Conservation (phyloP, 805 yeast genomes). For the Hanseniaspora pseudoguilliermondii region DNA sequence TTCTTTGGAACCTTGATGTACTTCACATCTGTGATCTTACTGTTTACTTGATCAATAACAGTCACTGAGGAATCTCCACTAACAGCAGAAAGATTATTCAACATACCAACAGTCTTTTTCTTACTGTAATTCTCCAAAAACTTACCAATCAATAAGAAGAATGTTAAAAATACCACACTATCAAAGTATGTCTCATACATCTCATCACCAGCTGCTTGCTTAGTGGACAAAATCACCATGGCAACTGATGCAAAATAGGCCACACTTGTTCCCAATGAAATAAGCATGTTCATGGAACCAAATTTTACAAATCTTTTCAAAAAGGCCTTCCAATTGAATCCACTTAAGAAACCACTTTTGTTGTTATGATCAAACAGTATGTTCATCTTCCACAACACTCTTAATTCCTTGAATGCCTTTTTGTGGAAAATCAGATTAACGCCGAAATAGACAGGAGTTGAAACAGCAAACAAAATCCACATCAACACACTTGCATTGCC, state of each 20-base stretch:
- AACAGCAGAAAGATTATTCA: constrained; percentile 37
- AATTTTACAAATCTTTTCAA: constrained; percentile 45
- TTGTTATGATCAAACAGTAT: constrained; percentile 19
- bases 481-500: constrained; percentile 41
- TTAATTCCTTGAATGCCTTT: constrained; percentile 50
- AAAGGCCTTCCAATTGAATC: constrained; percentile 5
- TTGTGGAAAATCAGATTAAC: constrained; percentile 62
- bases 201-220: constrained; percentile 22
- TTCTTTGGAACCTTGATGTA: constrained; percentile 28
- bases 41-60: constrained; percentile 9
- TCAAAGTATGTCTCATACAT: constrained; percentile 61
- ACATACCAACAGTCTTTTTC: constrained; percentile 52
- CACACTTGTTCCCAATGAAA: constrained; percentile 61
- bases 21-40: constrained; percentile 16
- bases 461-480: constrained; percentile 52
- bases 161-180: constrained; percentile 62
- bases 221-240: constrained; percentile 32
- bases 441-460: constrained; percentile 64
- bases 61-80: constrained; percentile 24
- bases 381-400: constrained; percentile 36
- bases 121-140: constrained; percentile 56
- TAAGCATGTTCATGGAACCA: constrained; percentile 67
- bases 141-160: constrained; percentile 60
- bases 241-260: constrained; percentile 59
- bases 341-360: constrained; percentile 26